Evolutionary conservation across 1,284 basidiomycete species (phyloP).

Genomic region (Ceratobasidium sp.): DNA sequence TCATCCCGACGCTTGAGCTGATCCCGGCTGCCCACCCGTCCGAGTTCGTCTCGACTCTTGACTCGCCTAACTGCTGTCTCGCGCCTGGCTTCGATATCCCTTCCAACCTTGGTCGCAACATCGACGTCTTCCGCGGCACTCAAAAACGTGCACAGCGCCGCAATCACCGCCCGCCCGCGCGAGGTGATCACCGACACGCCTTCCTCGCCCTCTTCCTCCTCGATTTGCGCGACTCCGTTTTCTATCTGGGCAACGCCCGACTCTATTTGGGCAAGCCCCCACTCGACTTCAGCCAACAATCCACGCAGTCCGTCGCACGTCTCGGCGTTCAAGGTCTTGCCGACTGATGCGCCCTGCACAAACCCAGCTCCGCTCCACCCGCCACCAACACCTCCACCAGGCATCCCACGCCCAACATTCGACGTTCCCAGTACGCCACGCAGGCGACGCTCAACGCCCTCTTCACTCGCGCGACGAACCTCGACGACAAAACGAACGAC

Average conservation of each 20-base stretch:
- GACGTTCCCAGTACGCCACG: constrained; percentile 72
- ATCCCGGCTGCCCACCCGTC: constrained; percentile 49
- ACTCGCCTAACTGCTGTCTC: constrained; percentile 55
- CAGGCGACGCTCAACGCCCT: constrained; percentile 64
- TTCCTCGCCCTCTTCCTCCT: neutral
- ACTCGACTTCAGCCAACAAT: constrained; percentile 34
- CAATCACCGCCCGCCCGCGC: constrained; percentile 45
- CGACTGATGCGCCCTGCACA: constrained; percentile 58
- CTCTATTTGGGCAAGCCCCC: constrained; percentile 27
- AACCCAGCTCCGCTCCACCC: constrained; percentile 73
- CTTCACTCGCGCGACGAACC: constrained; percentile 57
- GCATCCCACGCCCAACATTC: constrained; percentile 76
- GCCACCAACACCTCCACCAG: constrained; percentile 54
- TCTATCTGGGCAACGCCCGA: neutral
- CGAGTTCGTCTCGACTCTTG: neutral
- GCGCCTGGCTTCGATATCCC: constrained; percentile 69
- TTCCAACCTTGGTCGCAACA: constrained; percentile 79
- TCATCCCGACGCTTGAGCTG: constrained; percentile 7
- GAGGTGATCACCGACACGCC: constrained; percentile 45
- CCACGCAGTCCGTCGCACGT: constrained; percentile 15
- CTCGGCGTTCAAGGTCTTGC: constrained; percentile 60
- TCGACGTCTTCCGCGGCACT: constrained; percentile 74
- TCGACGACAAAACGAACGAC: constrained; percentile 79
- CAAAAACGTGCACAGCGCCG: constrained; percentile 61
- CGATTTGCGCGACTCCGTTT: neutral